phyloP scores from a whole-genome alignment of 2,329 filamentous ascomycete genomes.

The Epichloe amarillans region DNA sequence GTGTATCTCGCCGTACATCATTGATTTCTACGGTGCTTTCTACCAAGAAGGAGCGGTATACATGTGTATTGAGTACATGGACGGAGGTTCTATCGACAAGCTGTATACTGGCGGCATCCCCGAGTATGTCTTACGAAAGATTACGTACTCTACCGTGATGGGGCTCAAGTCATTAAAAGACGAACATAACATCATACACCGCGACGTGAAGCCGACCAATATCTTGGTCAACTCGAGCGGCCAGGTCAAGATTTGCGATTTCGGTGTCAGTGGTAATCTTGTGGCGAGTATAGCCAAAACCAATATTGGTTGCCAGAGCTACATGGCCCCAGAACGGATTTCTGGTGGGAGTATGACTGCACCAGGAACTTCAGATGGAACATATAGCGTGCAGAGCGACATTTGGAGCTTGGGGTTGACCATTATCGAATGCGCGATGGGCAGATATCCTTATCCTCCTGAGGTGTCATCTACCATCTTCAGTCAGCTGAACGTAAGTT shows the following conservation, averaged over 20 bases:
- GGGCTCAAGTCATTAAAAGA: conserved; percentile 90
- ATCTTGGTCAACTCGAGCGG: conserved; percentile 83
- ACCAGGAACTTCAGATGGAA: conserved; percentile 58
- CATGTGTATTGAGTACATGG: conserved; percentile 99
- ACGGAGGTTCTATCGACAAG: conserved; percentile 95
- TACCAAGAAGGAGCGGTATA: conserved; percentile 98
- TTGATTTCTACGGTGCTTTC: conserved; percentile 97
- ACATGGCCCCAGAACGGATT: conserved; percentile 97
- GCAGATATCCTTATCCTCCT: conserved; percentile 88
- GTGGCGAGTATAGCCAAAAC: conserved; percentile 97
- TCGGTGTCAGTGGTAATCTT: conserved; percentile 90
- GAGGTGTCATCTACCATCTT: conserved; percentile 98
- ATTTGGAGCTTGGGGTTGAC: conserved; percentile 94
- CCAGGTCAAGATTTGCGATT: conserved; percentile 96
- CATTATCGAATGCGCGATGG: conserved; percentile 91
- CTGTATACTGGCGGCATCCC: conserved; percentile 84
- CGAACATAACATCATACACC: conserved; percentile 97
- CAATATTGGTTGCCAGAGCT: conserved; percentile 97
- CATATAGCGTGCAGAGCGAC: conserved; percentile 95
- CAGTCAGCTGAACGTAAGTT: conserved; percentile 81
- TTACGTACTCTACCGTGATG: conserved; percentile 79
- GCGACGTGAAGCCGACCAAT: conserved; percentile 98
- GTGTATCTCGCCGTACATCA: conserved; percentile 89
- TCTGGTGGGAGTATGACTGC: conserved; percentile 70
- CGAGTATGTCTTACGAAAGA: conserved; percentile 76